Conservation (phyloP, 2,329 filamentous ascomycete genomes). For the Claviceps sp. region DNA sequence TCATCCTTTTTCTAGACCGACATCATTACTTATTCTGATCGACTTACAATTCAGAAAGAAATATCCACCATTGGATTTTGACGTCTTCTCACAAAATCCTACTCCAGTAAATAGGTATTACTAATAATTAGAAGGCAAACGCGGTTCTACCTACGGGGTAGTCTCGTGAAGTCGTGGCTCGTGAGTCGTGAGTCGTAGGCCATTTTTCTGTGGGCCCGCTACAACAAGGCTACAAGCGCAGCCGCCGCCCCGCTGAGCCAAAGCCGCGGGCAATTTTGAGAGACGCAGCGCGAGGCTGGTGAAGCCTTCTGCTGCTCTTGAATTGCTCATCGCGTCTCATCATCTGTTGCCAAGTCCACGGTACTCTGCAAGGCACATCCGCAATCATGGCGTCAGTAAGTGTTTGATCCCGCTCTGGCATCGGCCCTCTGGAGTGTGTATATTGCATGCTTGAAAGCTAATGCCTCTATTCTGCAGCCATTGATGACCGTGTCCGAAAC, state of each 20-base stretch:
- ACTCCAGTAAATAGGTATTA: no score
- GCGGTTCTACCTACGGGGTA: no score
- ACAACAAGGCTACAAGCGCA: slow-evolving; percentile 3
- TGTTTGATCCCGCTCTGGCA: neutral
- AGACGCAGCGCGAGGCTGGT: slow-evolving; percentile 1
- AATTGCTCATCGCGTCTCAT: neutral
- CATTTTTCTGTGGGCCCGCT: neutral
- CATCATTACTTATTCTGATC: no score
- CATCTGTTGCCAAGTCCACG: neutral
- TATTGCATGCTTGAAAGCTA: neutral
- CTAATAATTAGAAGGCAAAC: no score
- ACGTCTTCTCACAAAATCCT: no score
- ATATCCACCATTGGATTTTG: no score
- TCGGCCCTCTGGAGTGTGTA: neutral
- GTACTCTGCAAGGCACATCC: slow-evolving; percentile 3
- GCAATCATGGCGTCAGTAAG: slow-evolving; percentile 40
- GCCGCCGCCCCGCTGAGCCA: neutral
- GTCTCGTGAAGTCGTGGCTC: no score
- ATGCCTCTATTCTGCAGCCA: slow-evolving; percentile 26
- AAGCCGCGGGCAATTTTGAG: slow-evolving; percentile 3
- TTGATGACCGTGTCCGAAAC: slow-evolving; percentile 77
- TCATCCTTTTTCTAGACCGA: no score
- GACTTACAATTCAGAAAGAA: no score
- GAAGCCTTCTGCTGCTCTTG: neutral
- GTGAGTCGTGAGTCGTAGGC: neutral